Base-by-base conservation (phyloP, 805 yeast species). In the Candida ovalis region DNA sequence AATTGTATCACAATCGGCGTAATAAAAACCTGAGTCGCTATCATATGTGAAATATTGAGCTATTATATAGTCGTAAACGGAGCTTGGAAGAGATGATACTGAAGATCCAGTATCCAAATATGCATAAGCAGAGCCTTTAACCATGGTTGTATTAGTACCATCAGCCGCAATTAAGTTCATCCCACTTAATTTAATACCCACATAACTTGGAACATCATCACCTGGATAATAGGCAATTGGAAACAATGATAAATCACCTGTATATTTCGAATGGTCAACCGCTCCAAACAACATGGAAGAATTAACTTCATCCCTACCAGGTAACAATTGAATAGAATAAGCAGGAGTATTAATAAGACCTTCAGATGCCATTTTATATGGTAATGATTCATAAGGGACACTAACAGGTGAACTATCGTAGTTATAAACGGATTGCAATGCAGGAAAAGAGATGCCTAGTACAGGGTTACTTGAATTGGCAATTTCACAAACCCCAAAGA, bases 401-500 rank as follows among this genome's bases (percentile, higher is more conserved):
- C 81, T 2, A 76, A 68, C 63, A 9, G 35, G 35, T 12, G 13
- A 5, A 6, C 13, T 19, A 37, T 37, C 27, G 25, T 21, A 24
- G 13, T 86, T 91, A 42, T 13, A 21, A n/a, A 37, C 25, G 3
- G 40, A 37, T 19, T 19, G 25, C 15, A 84, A 71, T 17, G 80
- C 83, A 3, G 77, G 69, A 46, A 83, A 69, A 12, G 88, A 88
- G 48, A 84, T 76, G 17, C 87, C 86, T 42, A 84, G 64, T 21
- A 84, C 88, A 43, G 89, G 88, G 27, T 72, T 64, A 13, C 79
- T 63, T 2, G 88, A 77, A 48, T 78, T 75, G 8, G 84, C 76
- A 37, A 61, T 61, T 58, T 77, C 75, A 2, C 84, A 92, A 22
- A 86, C 77, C 2, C 90, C 96, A 63, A 88, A 77, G 5, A 86